Base-by-base conservation (phyloP, 2,329 filamentous ascomycete species). In the Exophiala bonariae region DNA sequence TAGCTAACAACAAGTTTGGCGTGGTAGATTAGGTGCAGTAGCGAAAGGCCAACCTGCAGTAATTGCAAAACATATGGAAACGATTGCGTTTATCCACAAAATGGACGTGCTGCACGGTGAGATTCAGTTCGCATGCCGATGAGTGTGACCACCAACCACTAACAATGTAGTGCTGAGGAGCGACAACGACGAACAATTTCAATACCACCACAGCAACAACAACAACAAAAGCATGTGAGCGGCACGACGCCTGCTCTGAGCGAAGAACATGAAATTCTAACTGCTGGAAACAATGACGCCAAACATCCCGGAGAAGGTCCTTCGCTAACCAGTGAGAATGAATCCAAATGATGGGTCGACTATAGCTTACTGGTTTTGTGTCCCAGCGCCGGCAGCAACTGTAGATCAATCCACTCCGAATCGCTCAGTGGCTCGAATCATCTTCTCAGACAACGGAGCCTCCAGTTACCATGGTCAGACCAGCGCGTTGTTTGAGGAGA, bases 401-500 rank as follows among this genome's bases (percentile, higher is more conserved):
- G 35, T 17, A 19, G 26, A 41, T 22, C 17, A 41, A 9, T 41
- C 37, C 3, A 13, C 20, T 4, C 6, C 30, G 18, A 16, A 39
- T 18, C 33, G 43, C n/a, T 46, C 43, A 6, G 35, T 46, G 10
- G 26, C 43, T 18, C 6, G 43, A 8, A 38, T 46, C 14, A 39
- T 46, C n/a, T 39, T 39, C 43, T 28, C 43, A 10, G 33, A 34
- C 18, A 32, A 46, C 17, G 43, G 43, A 3, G 26, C 19, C 6
- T 46, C 43, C 14, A 46, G 43, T 22, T 46, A 46, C 18, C 43
- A 46, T 20, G 43, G 43, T 14, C 43, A 28, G 18, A 46, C 43
- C 23, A 46, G 43, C 34, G 43, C 43, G 17, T 14, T 46, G 17
- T 46, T 39, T 28, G 43, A 46, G 22, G 43, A 46, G 3, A 39